Evolutionary conservation across 148 eudicot species (phyloP).

Genomic region (Chenopodium album): DNA sequence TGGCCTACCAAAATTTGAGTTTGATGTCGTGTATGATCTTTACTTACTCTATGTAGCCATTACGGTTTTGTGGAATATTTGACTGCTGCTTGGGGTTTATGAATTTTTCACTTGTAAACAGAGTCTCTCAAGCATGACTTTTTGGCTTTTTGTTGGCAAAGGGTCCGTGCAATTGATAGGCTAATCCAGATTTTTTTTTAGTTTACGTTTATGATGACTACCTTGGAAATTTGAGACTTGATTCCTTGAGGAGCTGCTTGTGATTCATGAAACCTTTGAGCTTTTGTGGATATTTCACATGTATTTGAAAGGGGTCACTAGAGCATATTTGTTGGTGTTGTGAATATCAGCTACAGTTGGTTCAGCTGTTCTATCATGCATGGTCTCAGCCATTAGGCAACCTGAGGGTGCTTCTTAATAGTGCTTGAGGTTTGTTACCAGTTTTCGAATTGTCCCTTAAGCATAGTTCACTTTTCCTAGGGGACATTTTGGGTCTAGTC

Average conservation of each 20-base stretch:
- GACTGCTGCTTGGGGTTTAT: neutral
- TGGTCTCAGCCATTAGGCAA: neutral
- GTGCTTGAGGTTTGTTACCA: neutral
- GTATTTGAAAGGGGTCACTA: neutral
- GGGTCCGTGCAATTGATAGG: neutral
- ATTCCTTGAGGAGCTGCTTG: neutral
- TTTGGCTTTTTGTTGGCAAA: neutral
- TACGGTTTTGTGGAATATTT: neutral
- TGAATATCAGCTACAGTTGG: neutral
- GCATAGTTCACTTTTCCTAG: neutral
- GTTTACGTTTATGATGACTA: neutral
- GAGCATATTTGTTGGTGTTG: neutral
- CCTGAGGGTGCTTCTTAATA: neutral
- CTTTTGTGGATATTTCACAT: neutral
- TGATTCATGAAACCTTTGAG: neutral
- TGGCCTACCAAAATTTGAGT: neutral
- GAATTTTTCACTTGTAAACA: neutral
- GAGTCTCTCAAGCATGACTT: neutral
- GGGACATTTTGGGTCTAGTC: neutral
- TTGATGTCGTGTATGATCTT: neutral
- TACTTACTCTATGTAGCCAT: neutral
- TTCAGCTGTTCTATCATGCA: neutral
- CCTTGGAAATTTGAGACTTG: neutral
- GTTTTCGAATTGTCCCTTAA: neutral
- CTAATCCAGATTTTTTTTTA: neutral